Evolutionary conservation across 257 asterid species (phyloP).

Genomic region (Gentiana macrophylla): DNA sequence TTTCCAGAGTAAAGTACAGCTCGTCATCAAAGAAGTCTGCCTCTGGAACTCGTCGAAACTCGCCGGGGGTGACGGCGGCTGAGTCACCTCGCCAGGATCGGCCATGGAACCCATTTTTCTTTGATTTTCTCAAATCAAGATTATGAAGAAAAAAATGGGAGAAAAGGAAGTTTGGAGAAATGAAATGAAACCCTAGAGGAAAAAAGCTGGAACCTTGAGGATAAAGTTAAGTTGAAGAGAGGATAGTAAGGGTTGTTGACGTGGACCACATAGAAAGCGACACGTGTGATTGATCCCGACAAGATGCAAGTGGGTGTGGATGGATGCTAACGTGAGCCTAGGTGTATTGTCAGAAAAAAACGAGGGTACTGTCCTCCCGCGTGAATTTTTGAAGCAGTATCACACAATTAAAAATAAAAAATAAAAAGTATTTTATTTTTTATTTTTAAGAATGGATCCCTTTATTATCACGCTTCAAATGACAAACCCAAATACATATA

Average conservation of each 20-base stretch:
- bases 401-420: too few species aligned
- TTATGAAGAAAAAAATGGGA: constrained; percentile 6
- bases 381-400: not conserved
- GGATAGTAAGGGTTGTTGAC: constrained; percentile 26
- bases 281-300: constrained; percentile 45
- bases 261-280: constrained; percentile 25
- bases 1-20: constrained; percentile 98
- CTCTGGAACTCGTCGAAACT: constrained; percentile 96
- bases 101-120: constrained; percentile 69
- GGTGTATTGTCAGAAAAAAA: not conserved
- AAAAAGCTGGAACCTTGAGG: constrained; percentile 18
- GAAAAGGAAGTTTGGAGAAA: not conserved
- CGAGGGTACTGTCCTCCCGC: constrained; percentile 9
- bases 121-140: not conserved
- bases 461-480: too few species aligned
- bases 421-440: too few species aligned
- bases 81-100: constrained; percentile 82
- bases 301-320: constrained; percentile 6
- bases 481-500: too few species aligned
- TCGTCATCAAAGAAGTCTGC: constrained; percentile 93
- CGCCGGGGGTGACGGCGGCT: constrained; percentile 42
- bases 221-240: constrained; percentile 31
- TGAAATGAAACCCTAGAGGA: constrained; percentile 38
- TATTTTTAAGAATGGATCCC: too few species aligned
- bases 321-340: constrained; percentile 35